These are phyloP conservation scores for Hylodesmum podocarpum DNA, from an alignment of 306 rosid species.

Conservation along the genomic window DNA sequence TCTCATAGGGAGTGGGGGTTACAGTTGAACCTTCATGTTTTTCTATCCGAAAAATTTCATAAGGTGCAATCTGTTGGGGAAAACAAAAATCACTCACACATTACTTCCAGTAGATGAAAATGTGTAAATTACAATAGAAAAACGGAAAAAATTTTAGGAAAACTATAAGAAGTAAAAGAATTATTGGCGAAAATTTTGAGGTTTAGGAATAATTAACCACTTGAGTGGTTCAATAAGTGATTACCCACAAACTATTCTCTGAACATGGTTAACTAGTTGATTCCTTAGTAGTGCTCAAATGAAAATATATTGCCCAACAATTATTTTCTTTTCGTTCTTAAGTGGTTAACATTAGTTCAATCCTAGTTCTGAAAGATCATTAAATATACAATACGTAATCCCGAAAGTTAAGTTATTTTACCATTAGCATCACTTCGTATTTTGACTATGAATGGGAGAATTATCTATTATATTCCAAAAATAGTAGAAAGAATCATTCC, in stretches of 20 bases:
- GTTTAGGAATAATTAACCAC: neutral
- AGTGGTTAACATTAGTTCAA: neutral
- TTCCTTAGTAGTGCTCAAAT: neutral
- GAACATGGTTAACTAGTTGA: neutral
- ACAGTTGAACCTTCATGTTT: slow-evolving; percentile 58
- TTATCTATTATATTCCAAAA: neutral
- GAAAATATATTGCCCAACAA: neutral
- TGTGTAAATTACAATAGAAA: slow-evolving; percentile 3
- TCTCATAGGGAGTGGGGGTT: slow-evolving; percentile 43
- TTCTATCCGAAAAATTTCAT: slow-evolving; percentile 70
- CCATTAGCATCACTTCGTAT: slow-evolving; percentile 7
- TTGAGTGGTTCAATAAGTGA: neutral
- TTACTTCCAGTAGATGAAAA: neutral
- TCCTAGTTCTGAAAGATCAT: neutral
- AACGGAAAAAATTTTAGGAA: neutral
- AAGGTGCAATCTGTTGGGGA: slow-evolving; percentile 67
- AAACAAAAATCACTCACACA: neutral
- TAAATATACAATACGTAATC: neutral
- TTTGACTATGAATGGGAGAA: neutral
- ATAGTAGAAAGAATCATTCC: neutral
- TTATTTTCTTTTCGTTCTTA: neutral
- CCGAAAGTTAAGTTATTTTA: slow-evolving; percentile 1
- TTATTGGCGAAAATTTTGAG: neutral
- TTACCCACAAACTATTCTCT: neutral
- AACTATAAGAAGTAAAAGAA: neutral